phyloP scores from a whole-genome alignment of 768 basidiomycete species.

The Naganishia antarctica region DNA sequence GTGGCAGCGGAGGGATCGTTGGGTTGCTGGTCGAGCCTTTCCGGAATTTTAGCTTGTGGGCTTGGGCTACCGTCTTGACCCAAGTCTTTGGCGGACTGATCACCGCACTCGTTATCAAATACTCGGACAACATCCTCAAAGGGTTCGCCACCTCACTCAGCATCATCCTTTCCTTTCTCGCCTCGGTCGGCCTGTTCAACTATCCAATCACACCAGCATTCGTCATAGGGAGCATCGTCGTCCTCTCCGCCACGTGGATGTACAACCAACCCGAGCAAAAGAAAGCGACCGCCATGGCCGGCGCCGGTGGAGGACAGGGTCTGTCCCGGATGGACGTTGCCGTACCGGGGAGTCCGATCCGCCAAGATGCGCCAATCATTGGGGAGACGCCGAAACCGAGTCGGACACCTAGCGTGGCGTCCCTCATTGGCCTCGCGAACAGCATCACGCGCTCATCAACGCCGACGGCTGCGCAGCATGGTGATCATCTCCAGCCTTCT shows the following conservation, averaged over 20 bases:
- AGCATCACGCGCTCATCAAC: slow-evolving; percentile 20
- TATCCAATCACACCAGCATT: slow-evolving; percentile 83
- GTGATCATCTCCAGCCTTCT: slow-evolving; percentile 7
- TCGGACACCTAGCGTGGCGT: slow-evolving; percentile 40
- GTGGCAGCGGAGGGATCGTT: slow-evolving; percentile 37
- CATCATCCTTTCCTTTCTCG: slow-evolving; percentile 91
- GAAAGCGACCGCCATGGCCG: slow-evolving; percentile 8
- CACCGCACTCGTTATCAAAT: slow-evolving; percentile 91
- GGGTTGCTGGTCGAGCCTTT: slow-evolving; percentile 56
- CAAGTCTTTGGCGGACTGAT: slow-evolving; percentile 89
- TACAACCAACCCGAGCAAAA: slow-evolving; percentile 66
- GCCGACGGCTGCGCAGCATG: not conserved
- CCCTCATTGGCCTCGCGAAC: slow-evolving; percentile 38
- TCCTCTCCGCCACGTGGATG: slow-evolving; percentile 82
- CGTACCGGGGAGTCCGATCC: slow-evolving; percentile 45
- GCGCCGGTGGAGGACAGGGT: not conserved
- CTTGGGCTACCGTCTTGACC: slow-evolving; percentile 79
- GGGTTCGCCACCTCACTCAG: slow-evolving; percentile 92
- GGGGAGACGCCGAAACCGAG: slow-evolving; percentile 44
- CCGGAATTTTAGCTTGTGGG: slow-evolving; percentile 80
- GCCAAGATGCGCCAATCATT: slow-evolving; percentile 41
- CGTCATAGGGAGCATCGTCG: slow-evolving; percentile 72
- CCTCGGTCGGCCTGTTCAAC: slow-evolving; percentile 81
- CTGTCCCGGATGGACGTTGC: slow-evolving; percentile 38
- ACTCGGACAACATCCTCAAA: slow-evolving; percentile 73